Percentiles rank a stretch among this genome's conserved stretches.
Evolutionary conservation across 2,329 filamentous ascomycete species (phyloP).

Genomic region (Claviceps pusilla): DNA sequence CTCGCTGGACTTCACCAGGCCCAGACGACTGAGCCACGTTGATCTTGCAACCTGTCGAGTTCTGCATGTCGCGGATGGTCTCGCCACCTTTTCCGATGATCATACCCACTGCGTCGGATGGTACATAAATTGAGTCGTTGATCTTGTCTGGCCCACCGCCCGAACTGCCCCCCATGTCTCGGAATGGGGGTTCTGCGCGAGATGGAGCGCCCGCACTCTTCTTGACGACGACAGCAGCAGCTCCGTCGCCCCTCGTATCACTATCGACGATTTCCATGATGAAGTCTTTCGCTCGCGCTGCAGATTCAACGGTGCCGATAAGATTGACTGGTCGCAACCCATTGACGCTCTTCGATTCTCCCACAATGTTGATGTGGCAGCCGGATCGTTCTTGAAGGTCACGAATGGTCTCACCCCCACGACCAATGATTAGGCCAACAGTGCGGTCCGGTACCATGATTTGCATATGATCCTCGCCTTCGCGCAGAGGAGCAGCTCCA

Average conservation of each 20-base stretch:
- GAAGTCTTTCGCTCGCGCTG: conserved; percentile 65
- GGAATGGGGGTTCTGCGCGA: conserved; percentile 17
- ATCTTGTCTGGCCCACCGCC: conserved; percentile 45
- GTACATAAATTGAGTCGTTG: conserved; percentile 71
- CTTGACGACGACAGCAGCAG: conserved; percentile 17
- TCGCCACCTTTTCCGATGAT: conserved; percentile 91
- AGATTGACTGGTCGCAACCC: conserved; percentile 80
- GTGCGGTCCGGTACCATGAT: conserved; percentile 93
- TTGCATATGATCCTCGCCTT: conserved; percentile 74
- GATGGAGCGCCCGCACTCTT: conserved; percentile 10
- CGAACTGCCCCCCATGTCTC: conserved; percentile 19
- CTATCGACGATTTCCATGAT: conserved; percentile 93
- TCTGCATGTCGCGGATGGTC: conserved; percentile 89
- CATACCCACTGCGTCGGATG: conserved; percentile 87
- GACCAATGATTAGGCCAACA: conserved; percentile 85
- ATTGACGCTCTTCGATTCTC: conserved; percentile 84
- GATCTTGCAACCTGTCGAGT: conserved; percentile 78
- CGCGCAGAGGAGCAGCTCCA: conserved; percentile 40
- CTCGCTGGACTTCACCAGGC: conserved; percentile 62
- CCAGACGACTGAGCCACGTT: conserved; percentile 75
- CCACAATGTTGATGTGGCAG: conserved; percentile 93
- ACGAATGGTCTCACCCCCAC: conserved; percentile 81
- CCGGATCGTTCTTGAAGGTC: conserved; percentile 81
- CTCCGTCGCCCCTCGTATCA: conserved; percentile 50
- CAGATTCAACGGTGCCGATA: conserved; percentile 62